Conservation (phyloP, 164 flowering plant genomes). For the Magnolia kwangsiensis region DNA sequence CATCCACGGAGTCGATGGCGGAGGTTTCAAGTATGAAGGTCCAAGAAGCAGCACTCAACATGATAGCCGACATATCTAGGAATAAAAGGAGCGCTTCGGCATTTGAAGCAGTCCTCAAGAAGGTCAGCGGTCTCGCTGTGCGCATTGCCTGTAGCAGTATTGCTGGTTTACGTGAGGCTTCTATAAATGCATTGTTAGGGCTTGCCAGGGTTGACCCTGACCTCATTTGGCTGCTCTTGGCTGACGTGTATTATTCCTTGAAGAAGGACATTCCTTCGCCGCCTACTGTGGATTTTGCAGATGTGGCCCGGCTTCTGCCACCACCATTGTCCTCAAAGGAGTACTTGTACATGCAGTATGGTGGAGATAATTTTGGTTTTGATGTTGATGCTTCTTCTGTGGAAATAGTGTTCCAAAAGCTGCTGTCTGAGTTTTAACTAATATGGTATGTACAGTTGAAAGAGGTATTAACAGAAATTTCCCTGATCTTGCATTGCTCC, state of each 20-base stretch:
- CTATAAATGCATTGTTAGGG: constrained; percentile 61
- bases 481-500: too few species aligned
- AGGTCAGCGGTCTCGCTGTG: constrained; percentile 80
- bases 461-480: background rate
- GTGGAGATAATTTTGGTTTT: constrained; percentile 75
- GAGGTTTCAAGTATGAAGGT: constrained; percentile 74
- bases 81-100: constrained; percentile 71
- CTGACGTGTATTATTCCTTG: constrained; percentile 81
- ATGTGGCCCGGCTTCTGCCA: constrained; percentile 48
- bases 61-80: constrained; percentile 70
- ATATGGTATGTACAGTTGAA: constrained; percentile 20
- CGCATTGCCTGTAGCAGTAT: constrained; percentile 86
- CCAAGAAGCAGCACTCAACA: constrained; percentile 73
- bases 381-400: constrained; percentile 61
- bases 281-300: constrained; percentile 53
- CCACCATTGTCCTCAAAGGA: constrained; percentile 47
- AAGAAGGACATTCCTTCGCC: constrained; percentile 50
- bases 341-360: constrained; percentile 68
- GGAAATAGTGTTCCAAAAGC: constrained; percentile 46
- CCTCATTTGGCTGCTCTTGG: constrained; percentile 86
- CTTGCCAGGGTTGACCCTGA: constrained; percentile 83
- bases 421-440: constrained; percentile 33
- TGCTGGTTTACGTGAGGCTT: constrained; percentile 55
- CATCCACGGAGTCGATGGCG: constrained; percentile 44
- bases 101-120: constrained; percentile 66